Percentiles rank a stretch among this genome's conserved stretches.
Conservation (phyloP, 2,329 filamentous ascomycete species). For the Nothophoma quercina region DNA sequence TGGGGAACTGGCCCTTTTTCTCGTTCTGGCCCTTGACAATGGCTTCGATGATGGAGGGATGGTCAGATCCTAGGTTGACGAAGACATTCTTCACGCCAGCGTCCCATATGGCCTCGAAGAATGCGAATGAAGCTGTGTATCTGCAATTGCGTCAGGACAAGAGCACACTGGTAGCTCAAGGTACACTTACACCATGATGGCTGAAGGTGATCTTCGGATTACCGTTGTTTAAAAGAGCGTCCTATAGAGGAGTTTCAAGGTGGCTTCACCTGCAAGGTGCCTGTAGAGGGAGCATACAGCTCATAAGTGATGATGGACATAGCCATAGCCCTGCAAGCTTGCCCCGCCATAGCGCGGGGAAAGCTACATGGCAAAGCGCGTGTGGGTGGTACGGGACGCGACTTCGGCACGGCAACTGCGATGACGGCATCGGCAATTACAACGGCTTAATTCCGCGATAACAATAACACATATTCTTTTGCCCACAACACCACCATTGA, state of each 20-base stretch:
- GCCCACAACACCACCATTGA: too few species aligned
- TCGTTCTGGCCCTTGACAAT: constrained; percentile 79
- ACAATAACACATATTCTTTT: neutral
- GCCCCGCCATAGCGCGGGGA: constrained; percentile 20
- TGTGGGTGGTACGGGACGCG: constrained; percentile 4
- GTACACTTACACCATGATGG: constrained; percentile 33
- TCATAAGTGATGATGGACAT: neutral
- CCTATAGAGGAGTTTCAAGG: too few species aligned
- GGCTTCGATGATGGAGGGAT: constrained; percentile 80
- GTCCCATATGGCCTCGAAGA: constrained; percentile 83
- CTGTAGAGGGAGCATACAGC: neutral
- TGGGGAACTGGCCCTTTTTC: constrained; percentile 69
- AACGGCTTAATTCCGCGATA: constrained; percentile 8
- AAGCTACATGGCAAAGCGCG: neutral
- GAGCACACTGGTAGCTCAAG: neutral
- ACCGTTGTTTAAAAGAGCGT: too few species aligned
- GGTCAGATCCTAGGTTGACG: constrained; percentile 74
- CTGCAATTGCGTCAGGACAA: constrained; percentile 25
- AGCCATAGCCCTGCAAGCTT: constrained; percentile 7
- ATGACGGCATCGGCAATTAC: constrained; percentile 10
- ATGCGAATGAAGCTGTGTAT: constrained; percentile 81
- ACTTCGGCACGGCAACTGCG: constrained; percentile 8
- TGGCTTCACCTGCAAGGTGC: too few species aligned
- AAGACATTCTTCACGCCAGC: constrained; percentile 58
- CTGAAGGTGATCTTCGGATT: too few species aligned